A percentile compares a stretch with the other conserved stretches of the same genome.
phyloP scores from a whole-genome alignment of 768 basidiomycete species.

The Suillus luteus region DNA sequence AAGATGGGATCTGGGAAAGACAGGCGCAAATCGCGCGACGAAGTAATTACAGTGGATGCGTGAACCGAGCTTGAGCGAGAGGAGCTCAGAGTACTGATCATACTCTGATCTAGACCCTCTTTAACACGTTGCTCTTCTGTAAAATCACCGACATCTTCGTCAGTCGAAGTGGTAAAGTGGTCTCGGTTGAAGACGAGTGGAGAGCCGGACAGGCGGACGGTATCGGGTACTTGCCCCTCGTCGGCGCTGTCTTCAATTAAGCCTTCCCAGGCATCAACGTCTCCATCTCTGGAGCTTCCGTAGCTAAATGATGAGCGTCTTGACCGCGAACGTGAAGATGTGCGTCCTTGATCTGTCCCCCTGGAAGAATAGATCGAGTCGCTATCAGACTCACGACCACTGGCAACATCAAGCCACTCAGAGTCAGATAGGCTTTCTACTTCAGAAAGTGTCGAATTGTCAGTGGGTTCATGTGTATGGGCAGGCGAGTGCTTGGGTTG shows the following conservation, averaged over 20 bases:
- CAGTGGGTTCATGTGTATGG: slow-evolving; percentile 37
- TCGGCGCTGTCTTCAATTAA: slow-evolving; percentile 64
- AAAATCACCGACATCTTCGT: slow-evolving; percentile 38
- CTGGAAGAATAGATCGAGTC: slow-evolving; percentile 61
- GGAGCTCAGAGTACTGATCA: slow-evolving; percentile 75
- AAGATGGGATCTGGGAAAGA: slow-evolving; percentile 85
- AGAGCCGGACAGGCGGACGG: slow-evolving; percentile 23
- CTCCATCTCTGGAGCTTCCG: slow-evolving; percentile 67
- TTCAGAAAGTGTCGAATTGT: slow-evolving; percentile 55
- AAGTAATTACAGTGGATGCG: slow-evolving; percentile 54
- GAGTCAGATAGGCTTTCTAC: slow-evolving; percentile 72
- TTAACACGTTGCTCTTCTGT: slow-evolving; percentile 70
- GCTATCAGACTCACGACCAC: slow-evolving; percentile 64
- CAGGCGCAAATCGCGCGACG: slow-evolving; percentile 73
- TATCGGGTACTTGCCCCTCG: slow-evolving; percentile 37
- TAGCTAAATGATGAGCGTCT: slow-evolving; percentile 70
- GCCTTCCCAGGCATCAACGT: slow-evolving; percentile 79
- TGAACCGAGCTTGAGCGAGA: slow-evolving; percentile 68
- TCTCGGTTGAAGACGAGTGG: slow-evolving; percentile 21
- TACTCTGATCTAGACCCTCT: slow-evolving; percentile 79
- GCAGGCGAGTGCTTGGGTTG: slow-evolving; percentile 23
- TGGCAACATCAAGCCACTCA: slow-evolving; percentile 81
- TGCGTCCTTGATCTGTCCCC: slow-evolving; percentile 63
- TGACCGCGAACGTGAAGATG: slow-evolving; percentile 54
- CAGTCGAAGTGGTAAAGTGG: slow-evolving; percentile 31